Conservation (phyloP, 176 grass and related monocot species). For the Musa schizocarpa region DNA sequence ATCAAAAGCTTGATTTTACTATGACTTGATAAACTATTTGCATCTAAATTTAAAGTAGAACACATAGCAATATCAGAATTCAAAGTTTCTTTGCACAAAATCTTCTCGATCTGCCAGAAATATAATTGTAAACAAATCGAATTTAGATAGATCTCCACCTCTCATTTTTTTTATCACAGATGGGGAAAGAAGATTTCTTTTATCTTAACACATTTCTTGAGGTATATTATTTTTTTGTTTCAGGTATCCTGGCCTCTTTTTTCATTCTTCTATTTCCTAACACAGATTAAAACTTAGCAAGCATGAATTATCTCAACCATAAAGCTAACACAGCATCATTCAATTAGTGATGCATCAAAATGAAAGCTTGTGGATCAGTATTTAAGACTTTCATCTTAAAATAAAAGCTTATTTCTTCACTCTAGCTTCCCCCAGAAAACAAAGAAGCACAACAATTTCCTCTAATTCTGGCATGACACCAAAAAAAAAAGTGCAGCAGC, state of each 20-base stretch:
- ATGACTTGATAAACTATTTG: too few relatives aligned
- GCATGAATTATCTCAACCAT: background rate
- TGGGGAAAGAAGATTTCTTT: background rate
- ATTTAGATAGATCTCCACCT: background rate
- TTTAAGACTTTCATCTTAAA: too few relatives aligned
- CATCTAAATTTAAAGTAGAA: too few relatives aligned
- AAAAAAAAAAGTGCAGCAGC: background rate
- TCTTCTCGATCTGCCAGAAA: background rate
- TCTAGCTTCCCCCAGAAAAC: background rate
- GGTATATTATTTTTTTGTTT: background rate
- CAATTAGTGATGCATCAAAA: too few relatives aligned
- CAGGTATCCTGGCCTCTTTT: background rate
- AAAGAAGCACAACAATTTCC: background rate
- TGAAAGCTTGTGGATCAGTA: background rate
- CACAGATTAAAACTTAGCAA: background rate
- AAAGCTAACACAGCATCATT: background rate
- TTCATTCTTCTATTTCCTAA: background rate
- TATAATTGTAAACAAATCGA: background rate
- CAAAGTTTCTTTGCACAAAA: background rate
- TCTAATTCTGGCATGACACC: background rate
- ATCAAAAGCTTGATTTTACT: too few relatives aligned
- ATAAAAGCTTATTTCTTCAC: background rate
- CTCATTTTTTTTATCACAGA: background rate
- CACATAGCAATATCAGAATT: too few relatives aligned
- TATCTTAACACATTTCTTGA: background rate